Conservation (phyloP, 2,329 filamentous ascomycete species). For the Lithohypha guttulata region DNA sequence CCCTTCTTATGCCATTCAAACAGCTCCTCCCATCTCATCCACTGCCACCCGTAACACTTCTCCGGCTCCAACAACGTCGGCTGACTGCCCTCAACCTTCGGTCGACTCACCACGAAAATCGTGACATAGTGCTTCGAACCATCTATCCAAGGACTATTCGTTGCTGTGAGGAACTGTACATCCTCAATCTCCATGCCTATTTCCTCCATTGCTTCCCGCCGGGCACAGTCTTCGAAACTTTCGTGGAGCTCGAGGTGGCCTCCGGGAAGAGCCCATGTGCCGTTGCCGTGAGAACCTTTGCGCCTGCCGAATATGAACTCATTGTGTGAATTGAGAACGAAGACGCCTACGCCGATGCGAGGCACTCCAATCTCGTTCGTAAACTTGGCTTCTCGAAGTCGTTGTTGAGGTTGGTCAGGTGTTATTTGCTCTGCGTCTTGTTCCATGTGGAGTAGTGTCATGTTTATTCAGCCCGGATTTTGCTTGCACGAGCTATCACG, state of each 20-base stretch:
- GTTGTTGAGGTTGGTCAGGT: too few relatives aligned
- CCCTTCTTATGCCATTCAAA: conserved; percentile 13
- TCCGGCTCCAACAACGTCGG: conserved; percentile 34
- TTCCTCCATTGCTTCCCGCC: conserved; percentile 59
- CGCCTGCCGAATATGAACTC: conserved; percentile 40
- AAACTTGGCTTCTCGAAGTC: too few relatives aligned
- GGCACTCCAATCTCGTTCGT: conserved; percentile 14
- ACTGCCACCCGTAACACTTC: conserved; percentile 47
- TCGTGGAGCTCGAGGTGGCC: conserved; percentile 66
- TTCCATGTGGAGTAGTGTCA: too few relatives aligned
- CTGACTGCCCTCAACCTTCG: conserved; percentile 44
- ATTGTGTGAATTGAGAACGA: conserved; percentile 29
- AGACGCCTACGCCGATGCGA: conserved; percentile 40
- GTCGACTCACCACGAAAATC: conserved; percentile 50
- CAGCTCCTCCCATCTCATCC: conserved; percentile 41
- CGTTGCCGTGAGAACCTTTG: conserved; percentile 40
- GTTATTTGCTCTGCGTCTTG: too few relatives aligned
- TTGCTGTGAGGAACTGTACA: conserved; percentile 47
- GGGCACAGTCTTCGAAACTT: conserved; percentile 49
- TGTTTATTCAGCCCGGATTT: too few relatives aligned
- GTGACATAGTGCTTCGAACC: conserved; percentile 62
- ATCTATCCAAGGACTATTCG: conserved; percentile 54
- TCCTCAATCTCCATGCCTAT: conserved; percentile 50
- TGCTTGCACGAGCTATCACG: too few relatives aligned
- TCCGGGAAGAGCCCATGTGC: conserved; percentile 58